phyloP scores from a whole-genome alignment of 169 alveolate genomes.

The Eimeria acervulina region DNA sequence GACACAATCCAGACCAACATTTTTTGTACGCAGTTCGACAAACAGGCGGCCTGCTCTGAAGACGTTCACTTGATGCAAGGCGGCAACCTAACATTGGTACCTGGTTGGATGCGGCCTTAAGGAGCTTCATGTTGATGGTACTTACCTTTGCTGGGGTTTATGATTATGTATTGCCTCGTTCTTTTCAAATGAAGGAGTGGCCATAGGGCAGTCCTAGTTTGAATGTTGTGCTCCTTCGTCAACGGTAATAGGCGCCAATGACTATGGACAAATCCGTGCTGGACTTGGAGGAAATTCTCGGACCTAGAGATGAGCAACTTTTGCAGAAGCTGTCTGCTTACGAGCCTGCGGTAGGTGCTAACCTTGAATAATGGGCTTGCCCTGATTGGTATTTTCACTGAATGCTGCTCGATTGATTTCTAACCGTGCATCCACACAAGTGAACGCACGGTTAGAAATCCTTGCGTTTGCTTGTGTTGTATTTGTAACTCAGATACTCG shows the following conservation, averaged over 20 bases:
- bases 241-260: not conserved
- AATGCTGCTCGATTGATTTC: not conserved
- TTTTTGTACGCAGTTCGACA: not conserved
- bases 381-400: not conserved
- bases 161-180: not conserved
- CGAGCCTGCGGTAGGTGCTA: constrained; percentile 60
- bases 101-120: not conserved
- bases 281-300: constrained; percentile 71
- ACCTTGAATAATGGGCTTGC: not conserved
- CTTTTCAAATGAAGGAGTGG: not conserved
- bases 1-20: not conserved
- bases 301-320: constrained; percentile 74
- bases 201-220: not conserved
- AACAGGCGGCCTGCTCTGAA: not conserved
- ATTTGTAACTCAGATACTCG: constrained; percentile 55
- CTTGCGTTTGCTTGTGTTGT: not conserved
- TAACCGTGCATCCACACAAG: not conserved
- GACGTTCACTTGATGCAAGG: not conserved
- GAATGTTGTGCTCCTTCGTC: not conserved
- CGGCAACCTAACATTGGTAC: not conserved
- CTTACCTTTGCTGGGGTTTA: not conserved
- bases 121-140: not conserved
- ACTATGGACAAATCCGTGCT: constrained; percentile 71
- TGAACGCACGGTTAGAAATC: too few species aligned
- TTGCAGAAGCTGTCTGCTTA: constrained; percentile 14